These are phyloP conservation scores for Urostyla sp. DNA, from an alignment of 73 alveolate genomes.

Conservation along the genomic window DNA sequence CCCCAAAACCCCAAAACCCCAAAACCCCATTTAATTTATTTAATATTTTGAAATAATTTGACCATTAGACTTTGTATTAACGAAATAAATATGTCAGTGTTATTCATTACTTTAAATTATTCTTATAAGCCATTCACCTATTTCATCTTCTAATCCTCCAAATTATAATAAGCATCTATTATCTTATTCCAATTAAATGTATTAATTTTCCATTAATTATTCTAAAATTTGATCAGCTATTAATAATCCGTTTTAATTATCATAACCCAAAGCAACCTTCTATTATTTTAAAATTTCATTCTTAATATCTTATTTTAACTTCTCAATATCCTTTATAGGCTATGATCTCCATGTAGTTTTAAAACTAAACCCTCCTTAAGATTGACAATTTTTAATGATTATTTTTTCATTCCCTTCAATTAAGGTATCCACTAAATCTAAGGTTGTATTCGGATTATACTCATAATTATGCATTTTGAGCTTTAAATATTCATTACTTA, in stretches of 20 bases:
- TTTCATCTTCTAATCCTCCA: conserved; percentile 31
- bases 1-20: too few species aligned
- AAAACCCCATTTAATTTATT: too few species aligned
- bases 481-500: too few species aligned
- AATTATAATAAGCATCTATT: background rate
- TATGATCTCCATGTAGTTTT: background rate
- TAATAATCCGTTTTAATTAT: too few species aligned
- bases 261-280: background rate
- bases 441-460: background rate
- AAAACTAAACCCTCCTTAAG: background rate
- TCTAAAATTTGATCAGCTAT: too few species aligned
- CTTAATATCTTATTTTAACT: background rate
- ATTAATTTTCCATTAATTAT: too few species aligned
- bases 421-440: background rate
- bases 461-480: background rate
- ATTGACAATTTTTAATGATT: background rate
- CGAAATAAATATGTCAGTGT: too few species aligned
- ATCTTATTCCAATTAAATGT: background rate
- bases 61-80: too few species aligned
- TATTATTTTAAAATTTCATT: too few species aligned
- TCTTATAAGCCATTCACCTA: conserved; percentile 37
- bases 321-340: background rate
- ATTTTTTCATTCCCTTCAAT: background rate
- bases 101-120: background rate
- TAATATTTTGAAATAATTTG: too few species aligned